Evolutionary conservation across 768 basidiomycete genomes (phyloP).

Genomic region (Tylopilus balloui): DNA sequence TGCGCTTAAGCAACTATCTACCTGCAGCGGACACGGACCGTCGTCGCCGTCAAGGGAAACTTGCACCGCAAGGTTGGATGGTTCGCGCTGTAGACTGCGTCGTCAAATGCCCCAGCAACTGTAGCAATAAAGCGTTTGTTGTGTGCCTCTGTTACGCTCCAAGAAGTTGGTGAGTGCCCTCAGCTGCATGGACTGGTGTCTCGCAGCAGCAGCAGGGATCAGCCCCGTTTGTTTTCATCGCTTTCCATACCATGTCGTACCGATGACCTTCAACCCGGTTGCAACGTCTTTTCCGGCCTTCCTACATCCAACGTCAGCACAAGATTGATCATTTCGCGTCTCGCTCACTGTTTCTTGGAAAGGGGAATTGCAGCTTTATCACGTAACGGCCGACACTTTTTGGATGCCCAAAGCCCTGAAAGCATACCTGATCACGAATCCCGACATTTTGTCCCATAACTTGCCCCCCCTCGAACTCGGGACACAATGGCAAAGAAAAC

Average conservation of each 20-base stretch:
- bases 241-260: conserved; percentile 30
- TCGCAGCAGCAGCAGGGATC: too few relatives aligned
- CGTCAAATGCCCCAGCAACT: too few relatives aligned
- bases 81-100: too few relatives aligned
- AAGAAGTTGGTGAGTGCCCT: too few relatives aligned
- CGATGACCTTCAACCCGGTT: conserved; percentile 32
- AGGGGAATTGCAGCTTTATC: conserved; percentile 18
- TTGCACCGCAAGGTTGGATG: not conserved
- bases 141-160: too few relatives aligned
- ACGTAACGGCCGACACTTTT: conserved; percentile 23
- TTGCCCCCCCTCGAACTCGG: conserved; percentile 23
- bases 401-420: conserved; percentile 23
- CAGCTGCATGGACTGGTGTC: too few relatives aligned
- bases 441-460: conserved; percentile 20
- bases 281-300: conserved; percentile 27
- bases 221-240: not conserved
- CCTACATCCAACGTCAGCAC: conserved; percentile 19
- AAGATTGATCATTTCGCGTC: not conserved
- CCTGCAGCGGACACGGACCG: not conserved
- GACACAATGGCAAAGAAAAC: conserved; percentile 23
- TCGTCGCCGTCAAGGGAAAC: not conserved
- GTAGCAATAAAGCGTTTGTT: too few relatives aligned
- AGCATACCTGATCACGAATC: conserved; percentile 19
- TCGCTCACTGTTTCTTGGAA: conserved; percentile 29
- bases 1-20: too few relatives aligned